These are phyloP conservation scores for Ogataea pini DNA, from an alignment of 805 yeast species.

Conservation along the genomic window DNA sequence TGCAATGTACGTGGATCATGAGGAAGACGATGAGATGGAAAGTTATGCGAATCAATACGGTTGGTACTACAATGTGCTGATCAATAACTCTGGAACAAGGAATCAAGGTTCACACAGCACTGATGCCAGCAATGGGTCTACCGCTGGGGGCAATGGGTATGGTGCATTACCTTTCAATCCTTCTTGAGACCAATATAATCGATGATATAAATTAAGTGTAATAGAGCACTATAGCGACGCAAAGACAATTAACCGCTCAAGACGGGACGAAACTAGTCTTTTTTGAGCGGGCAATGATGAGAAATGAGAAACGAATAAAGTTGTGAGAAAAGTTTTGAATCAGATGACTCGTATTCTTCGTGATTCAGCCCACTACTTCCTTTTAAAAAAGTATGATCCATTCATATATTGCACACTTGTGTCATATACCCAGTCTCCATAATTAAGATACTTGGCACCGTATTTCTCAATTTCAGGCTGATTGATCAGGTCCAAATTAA, in stretches of 20 bases:
- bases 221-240: constrained; percentile 1
- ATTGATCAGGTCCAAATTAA: constrained; percentile 51
- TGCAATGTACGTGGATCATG: constrained; percentile 23
- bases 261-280: too few relatives aligned
- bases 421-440: constrained; percentile 86
- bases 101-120: constrained; percentile 4
- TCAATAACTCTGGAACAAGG: constrained; percentile 20
- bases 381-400: constrained; percentile 70
- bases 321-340: too few relatives aligned
- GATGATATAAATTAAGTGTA: not conserved
- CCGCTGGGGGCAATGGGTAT: constrained; percentile 20
- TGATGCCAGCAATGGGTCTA: constrained; percentile 8
- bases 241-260: not conserved
- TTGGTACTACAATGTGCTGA: constrained; percentile 34
- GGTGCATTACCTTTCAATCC: constrained; percentile 36
- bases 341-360: too few relatives aligned
- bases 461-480: constrained; percentile 50
- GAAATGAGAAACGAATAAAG: too few relatives aligned
- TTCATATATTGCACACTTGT: constrained; percentile 67
- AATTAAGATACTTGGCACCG: constrained; percentile 65
- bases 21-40: constrained; percentile 35
- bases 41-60: constrained; percentile 37
- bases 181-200: constrained; percentile 19
- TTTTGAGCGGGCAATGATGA: too few relatives aligned
- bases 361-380: constrained; percentile 45